These are phyloP conservation scores for Dorcoceras hygrometricum DNA, from an alignment of 257 asterid genomes.

Conservation along the genomic window DNA sequence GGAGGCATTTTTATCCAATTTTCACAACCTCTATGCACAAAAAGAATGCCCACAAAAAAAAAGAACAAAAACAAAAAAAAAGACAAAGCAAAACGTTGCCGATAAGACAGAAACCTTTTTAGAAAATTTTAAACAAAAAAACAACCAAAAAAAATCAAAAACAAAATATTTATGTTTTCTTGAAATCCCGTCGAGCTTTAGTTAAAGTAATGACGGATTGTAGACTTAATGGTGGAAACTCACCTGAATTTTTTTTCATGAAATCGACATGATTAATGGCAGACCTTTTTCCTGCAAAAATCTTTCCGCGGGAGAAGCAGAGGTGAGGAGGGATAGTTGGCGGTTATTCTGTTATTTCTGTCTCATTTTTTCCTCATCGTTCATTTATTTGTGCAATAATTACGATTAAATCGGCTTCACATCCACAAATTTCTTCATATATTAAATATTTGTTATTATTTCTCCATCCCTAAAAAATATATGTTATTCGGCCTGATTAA, in stretches of 20 bases:
- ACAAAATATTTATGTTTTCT: neutral
- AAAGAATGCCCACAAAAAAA: neutral
- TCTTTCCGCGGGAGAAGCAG: constrained; percentile 18
- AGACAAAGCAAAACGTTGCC: too few species aligned
- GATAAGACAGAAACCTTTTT: neutral
- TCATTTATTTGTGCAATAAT: too few species aligned
- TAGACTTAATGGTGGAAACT: neutral
- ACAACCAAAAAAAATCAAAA: neutral
- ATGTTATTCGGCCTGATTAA: too few species aligned
- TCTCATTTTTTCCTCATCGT: neutral
- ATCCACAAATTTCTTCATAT: too few species aligned
- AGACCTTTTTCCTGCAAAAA: neutral
- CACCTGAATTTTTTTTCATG: constrained; percentile 20
- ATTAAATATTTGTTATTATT: too few species aligned
- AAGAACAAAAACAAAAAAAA: too few species aligned
- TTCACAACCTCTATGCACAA: constrained; percentile 15
- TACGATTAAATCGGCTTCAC: too few species aligned
- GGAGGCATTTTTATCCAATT: constrained; percentile 45
- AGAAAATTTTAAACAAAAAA: neutral
- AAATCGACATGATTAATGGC: neutral
- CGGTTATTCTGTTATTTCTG: constrained; percentile 45
- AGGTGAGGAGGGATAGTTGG: constrained; percentile 67
- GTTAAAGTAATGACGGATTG: neutral
- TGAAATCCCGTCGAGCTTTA: too few species aligned
- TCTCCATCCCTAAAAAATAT: too few species aligned